phyloP scores from a whole-genome alignment of 345 rosid genomes.

The Sisymbrium irio region DNA sequence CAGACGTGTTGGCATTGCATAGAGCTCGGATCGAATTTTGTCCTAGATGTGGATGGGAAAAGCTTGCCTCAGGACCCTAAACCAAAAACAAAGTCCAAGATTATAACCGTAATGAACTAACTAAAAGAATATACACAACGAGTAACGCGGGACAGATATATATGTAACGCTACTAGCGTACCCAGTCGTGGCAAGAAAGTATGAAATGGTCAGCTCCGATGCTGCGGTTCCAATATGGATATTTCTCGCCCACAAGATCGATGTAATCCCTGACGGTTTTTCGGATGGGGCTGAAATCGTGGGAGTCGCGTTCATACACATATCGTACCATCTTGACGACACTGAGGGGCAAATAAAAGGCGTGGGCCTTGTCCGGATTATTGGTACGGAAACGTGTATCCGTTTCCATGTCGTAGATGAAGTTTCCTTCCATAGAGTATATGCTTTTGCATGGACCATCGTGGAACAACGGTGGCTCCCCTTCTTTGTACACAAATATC shows the following conservation, averaged over 20 bases:
- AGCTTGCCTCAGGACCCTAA: constrained; percentile 51
- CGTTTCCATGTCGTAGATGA: constrained; percentile 55
- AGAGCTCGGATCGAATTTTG: constrained; percentile 37
- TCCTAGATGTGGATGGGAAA: constrained; percentile 47
- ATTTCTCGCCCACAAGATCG: constrained; percentile 48
- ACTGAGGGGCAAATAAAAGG: constrained; percentile 74
- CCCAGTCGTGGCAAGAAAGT: constrained; percentile 95
- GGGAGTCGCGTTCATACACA: constrained; percentile 65
- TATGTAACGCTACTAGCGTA: background rate
- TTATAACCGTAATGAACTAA: background rate
- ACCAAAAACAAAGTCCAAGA: background rate
- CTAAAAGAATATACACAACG: background rate
- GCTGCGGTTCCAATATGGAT: constrained; percentile 82
- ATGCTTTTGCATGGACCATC: constrained; percentile 94
- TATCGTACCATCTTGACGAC: constrained; percentile 73
- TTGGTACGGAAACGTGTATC: constrained; percentile 44
- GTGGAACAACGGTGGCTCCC: constrained; percentile 84
- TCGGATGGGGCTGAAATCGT: constrained; percentile 59
- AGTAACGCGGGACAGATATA: background rate
- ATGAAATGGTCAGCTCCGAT: constrained; percentile 84
- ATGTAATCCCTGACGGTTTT: constrained; percentile 68
- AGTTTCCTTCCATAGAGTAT: constrained; percentile 86
- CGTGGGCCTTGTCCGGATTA: constrained; percentile 71
- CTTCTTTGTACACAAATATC: constrained; percentile 75
- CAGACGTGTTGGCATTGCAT: constrained; percentile 36